phyloP scores from a whole-genome alignment of 2,329 filamentous ascomycete species.

The Penicillium sp. region DNA sequence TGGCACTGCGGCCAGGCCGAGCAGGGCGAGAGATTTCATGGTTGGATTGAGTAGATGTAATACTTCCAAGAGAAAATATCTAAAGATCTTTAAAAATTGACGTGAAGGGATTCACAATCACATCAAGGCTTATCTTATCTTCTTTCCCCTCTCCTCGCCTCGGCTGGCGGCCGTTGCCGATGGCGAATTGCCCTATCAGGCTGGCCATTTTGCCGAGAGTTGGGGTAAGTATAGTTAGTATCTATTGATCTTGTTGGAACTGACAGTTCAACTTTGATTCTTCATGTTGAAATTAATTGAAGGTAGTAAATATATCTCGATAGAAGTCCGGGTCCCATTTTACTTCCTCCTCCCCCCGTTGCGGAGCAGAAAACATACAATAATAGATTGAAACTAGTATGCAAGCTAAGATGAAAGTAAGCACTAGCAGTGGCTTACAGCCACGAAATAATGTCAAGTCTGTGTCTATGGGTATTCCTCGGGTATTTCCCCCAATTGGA shows the following conservation, averaged over 20 bases:
- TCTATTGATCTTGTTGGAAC: not conserved
- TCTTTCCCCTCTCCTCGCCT: constrained; percentile 19
- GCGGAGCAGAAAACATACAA: not conserved
- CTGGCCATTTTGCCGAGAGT: constrained; percentile 14
- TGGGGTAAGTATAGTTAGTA: constrained; percentile 12
- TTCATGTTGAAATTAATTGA: not conserved
- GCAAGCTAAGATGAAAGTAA: not conserved
- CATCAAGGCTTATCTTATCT: constrained; percentile 19
- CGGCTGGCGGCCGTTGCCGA: constrained; percentile 19
- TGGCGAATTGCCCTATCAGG: constrained; percentile 14
- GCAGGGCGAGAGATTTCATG: constrained; percentile 19
- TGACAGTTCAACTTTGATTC: not conserved
- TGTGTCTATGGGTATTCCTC: too few species aligned
- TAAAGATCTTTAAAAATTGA: not conserved
- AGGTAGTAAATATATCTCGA: not conserved
- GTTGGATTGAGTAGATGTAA: not conserved
- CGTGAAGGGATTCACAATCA: not conserved
- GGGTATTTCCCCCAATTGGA: too few species aligned
- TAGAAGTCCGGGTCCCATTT: not conserved
- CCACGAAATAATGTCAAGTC: too few species aligned
- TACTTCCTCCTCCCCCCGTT: not conserved
- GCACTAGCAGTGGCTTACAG: not conserved
- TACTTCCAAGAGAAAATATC: not conserved
- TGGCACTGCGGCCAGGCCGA: constrained; percentile 19
- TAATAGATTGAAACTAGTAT: not conserved